Base-by-base conservation (phyloP, 108 stramenopile species). In the Seminavis robusta region DNA sequence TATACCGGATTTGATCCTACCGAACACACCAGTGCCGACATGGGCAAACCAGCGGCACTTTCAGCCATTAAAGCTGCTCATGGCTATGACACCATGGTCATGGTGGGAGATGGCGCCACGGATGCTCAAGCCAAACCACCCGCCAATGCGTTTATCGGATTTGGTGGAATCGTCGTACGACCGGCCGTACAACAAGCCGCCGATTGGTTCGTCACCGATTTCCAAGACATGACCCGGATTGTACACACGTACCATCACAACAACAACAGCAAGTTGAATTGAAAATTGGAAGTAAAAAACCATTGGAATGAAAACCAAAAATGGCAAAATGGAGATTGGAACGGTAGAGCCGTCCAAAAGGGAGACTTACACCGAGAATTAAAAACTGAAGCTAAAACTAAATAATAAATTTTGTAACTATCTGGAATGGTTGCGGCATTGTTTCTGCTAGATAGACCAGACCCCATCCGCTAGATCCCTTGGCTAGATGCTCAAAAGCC, bases 71-170 rank as follows among this genome's bases (percentile, higher is more conserved):
- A 85, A 48, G 65, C 70, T 11, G 47, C 51, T 16, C 47, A 59
- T 34, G 79, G 79, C 15, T 92, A 91, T 70, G 44, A 77, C 3
- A 77, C 67, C 1, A 81, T 98, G 59, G 76, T 98, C 27, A 97
- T 99, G 95, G 80, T 99, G 4, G 98, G 98, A 1, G 98, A 99
- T 77, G 98, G 98, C 15, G 97, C 94, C 6, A 99, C 98, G 4
- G 98, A 99, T 83, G 86, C 95, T 59, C 94, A 99, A 82, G 98
- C 98, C 30, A 91, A 90, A 41, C 97, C 98, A 29, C 98, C 98
- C 1, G 98, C 97, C 7, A 59, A 83, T 33, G 91, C 90, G 1
- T 98, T 98, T 64, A 92, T 99, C 59, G 98, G 98, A 43, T 99
- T 92, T 77, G 98, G 98, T 11, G 98, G 98, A 23, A 88, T 98